Evolutionary conservation across 2,329 filamentous ascomycete genomes (phyloP).

Genomic region (Golovinomyces cichoracearum): DNA sequence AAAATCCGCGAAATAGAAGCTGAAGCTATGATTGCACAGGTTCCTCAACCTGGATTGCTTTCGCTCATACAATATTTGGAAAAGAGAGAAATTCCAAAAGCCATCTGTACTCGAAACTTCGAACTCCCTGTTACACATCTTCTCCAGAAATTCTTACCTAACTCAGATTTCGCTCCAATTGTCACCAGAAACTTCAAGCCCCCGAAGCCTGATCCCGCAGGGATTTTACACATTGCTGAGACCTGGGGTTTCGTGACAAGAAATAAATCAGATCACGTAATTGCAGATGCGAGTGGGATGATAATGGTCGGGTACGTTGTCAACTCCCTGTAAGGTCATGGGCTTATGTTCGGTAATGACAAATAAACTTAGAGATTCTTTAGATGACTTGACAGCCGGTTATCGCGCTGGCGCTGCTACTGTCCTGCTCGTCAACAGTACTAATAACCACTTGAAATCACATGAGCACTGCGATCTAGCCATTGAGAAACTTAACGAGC

Average conservation of each 20-base stretch:
- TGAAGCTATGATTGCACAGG: slow-evolving; percentile 47
- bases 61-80: slow-evolving; percentile 66
- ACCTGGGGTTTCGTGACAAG: slow-evolving; percentile 39
- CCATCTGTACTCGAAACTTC: slow-evolving; percentile 86
- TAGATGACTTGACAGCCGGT: slow-evolving; percentile 84
- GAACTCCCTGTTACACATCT: slow-evolving; percentile 52
- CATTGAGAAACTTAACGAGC: slow-evolving; percentile 45
- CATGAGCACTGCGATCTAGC: slow-evolving; percentile 57
- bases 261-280: slow-evolving; percentile 1
- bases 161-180: slow-evolving; percentile 46
- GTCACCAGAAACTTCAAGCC: slow-evolving; percentile 59
- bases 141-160: slow-evolving; percentile 45
- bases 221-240: slow-evolving; percentile 62
- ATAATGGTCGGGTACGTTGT: slow-evolving; percentile 21
- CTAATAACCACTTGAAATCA: slow-evolving; percentile 40
- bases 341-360: neutral
- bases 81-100: slow-evolving; percentile 38
- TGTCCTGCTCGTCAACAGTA: slow-evolving; percentile 65
- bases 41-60: slow-evolving; percentile 55
- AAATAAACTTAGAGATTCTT: slow-evolving; percentile 33
- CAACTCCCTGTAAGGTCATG: too few species aligned
- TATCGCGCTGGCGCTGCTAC: slow-evolving; percentile 64
- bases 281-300: slow-evolving; percentile 7
- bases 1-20: slow-evolving; percentile 59
- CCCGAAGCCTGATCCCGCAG: slow-evolving; percentile 70